Percentiles rank a stretch among this genome's conserved stretches.
Evolutionary conservation across 164 flowering plant genomes (phyloP).

Genomic region (Aristolochia fimbriata): DNA sequence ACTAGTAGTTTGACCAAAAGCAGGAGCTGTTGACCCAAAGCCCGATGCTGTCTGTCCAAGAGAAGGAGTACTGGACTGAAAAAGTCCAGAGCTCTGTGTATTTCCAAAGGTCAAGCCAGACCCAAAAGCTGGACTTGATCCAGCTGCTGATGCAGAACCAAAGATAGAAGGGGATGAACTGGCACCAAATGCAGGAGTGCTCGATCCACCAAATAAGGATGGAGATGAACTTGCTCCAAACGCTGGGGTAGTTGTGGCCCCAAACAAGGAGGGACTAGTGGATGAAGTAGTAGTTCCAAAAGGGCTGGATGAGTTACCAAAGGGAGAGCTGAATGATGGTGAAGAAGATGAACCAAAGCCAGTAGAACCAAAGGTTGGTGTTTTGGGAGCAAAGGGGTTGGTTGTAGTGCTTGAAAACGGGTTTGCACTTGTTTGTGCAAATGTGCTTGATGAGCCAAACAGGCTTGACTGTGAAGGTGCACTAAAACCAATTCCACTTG

Average conservation of each 20-base stretch:
- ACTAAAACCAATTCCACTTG: slow-evolving; percentile 38
- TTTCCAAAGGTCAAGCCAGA: slow-evolving; percentile 43
- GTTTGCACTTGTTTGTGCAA: slow-evolving; percentile 57
- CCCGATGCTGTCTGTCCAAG: slow-evolving; percentile 48
- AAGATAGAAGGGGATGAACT: slow-evolving; percentile 44
- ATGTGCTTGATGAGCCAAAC: slow-evolving; percentile 40
- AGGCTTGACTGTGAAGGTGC: slow-evolving; percentile 35
- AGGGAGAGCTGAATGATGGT: slow-evolving; percentile 48
- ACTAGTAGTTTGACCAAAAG: slow-evolving; percentile 50
- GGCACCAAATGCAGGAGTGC: slow-evolving; percentile 34
- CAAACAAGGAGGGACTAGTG: slow-evolving; percentile 46
- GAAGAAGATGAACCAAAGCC: slow-evolving; percentile 45
- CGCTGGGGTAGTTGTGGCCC: slow-evolving; percentile 30
- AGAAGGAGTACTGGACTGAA: slow-evolving; percentile 54
- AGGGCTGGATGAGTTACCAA: slow-evolving; percentile 38
- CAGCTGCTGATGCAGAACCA: slow-evolving; percentile 45
- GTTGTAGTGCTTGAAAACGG: slow-evolving; percentile 50
- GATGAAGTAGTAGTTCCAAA: slow-evolving; percentile 50
- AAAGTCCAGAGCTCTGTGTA: slow-evolving; percentile 66
- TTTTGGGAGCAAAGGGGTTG: slow-evolving; percentile 54
- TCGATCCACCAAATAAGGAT: slow-evolving; percentile 45
- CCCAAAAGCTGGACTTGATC: slow-evolving; percentile 41
- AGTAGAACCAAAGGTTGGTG: slow-evolving; percentile 33
- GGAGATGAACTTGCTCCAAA: slow-evolving; percentile 47
- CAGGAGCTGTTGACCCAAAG: slow-evolving; percentile 43